A percentile compares a stretch with the other conserved stretches of the same genome.
Conservation (phyloP, 176 grass and related monocot genomes). For the Phragmites australis region DNA sequence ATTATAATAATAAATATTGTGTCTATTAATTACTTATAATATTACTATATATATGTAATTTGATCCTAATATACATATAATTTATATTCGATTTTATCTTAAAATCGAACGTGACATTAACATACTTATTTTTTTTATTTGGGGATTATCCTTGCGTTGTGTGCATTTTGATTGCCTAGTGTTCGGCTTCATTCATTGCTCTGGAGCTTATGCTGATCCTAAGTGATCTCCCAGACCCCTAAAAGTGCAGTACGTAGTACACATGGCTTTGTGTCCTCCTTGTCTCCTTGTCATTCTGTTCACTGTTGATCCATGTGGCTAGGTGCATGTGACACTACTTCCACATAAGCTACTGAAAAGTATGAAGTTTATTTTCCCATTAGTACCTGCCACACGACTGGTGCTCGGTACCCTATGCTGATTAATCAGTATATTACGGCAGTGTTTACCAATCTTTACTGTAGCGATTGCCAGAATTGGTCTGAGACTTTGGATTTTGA, state of each 20-base stretch:
- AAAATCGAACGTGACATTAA: too few relatives aligned
- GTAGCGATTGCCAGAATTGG: background rate
- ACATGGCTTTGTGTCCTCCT: background rate
- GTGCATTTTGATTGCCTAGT: background rate
- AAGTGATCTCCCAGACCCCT: background rate
- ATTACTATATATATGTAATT: too few relatives aligned
- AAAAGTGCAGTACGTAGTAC: slow-evolving; percentile 33
- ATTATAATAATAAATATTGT: too few relatives aligned
- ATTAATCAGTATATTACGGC: too few relatives aligned
- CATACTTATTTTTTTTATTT: background rate
- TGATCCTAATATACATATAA: too few relatives aligned
- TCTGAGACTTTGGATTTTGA: background rate
- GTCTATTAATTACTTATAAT: too few relatives aligned
- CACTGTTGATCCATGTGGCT: slow-evolving; percentile 48
- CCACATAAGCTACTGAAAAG: background rate
- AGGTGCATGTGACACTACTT: slow-evolving; percentile 6
- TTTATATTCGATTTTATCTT: too few relatives aligned
- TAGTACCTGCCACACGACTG: too few relatives aligned
- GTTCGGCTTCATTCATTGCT: slow-evolving; percentile 29
- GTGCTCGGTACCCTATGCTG: too few relatives aligned
- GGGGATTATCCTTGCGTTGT: background rate
- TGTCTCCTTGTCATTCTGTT: slow-evolving; percentile 18
- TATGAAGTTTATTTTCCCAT: background rate
- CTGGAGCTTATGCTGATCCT: slow-evolving; percentile 33
- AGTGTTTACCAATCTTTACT: too few relatives aligned